Percentiles rank a stretch among this genome's conserved stretches.
Evolutionary conservation across 768 basidiomycete genomes (phyloP).

Genomic region (Leucocoprinus sp.): DNA sequence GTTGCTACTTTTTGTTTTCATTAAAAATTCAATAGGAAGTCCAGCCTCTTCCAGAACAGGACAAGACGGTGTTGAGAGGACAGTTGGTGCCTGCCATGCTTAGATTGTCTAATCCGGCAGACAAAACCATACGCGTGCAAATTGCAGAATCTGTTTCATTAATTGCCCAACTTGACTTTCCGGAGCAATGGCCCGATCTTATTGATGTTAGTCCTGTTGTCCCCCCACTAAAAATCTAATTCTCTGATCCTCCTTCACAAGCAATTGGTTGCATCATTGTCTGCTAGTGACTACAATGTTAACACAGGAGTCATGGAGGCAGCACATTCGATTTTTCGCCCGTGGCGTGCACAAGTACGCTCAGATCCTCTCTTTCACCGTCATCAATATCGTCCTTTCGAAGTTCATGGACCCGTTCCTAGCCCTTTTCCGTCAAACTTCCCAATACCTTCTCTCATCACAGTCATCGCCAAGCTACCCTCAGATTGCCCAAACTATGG

Average conservation of each 20-base stretch:
- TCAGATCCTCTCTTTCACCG: constrained; percentile 80
- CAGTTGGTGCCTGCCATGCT: constrained; percentile 92
- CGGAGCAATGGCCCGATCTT: constrained; percentile 77
- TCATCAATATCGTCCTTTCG: constrained; percentile 84
- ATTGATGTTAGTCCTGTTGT: constrained; percentile 63
- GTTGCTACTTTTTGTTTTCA: not conserved
- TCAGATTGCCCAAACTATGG: constrained; percentile 63
- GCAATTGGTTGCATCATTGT: constrained; percentile 87
- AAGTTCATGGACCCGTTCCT: constrained; percentile 83
- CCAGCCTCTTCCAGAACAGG: constrained; percentile 57
- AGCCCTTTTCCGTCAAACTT: constrained; percentile 68
- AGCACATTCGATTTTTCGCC: constrained; percentile 91
- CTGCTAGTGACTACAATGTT: constrained; percentile 69
- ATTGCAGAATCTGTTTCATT: constrained; percentile 90
- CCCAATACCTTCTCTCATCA: constrained; percentile 38
- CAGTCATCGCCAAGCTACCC: constrained; percentile 34
- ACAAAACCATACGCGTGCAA: constrained; percentile 72
- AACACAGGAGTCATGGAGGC: constrained; percentile 91
- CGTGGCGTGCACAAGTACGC: constrained; percentile 87
- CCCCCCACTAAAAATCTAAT: not conserved
- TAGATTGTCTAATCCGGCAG: constrained; percentile 60
- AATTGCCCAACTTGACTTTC: constrained; percentile 90
- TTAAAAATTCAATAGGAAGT: constrained; percentile 46
- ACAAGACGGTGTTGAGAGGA: constrained; percentile 65
- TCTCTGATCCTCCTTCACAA: constrained; percentile 22